Conservation (phyloP, 2,329 filamentous ascomycete genomes). For the Aspergillus felis region DNA sequence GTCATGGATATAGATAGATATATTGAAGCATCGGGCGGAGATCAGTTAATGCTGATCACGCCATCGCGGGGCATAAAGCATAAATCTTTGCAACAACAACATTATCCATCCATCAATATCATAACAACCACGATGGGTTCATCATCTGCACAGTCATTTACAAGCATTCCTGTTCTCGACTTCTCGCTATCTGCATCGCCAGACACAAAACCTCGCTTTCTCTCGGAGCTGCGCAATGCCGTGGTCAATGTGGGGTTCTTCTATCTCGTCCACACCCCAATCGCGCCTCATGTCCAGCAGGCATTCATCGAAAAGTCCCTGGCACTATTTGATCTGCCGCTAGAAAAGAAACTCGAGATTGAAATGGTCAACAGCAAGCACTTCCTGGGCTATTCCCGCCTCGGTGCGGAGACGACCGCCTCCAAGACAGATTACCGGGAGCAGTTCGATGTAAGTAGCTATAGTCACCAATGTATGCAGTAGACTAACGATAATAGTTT, state of each 20-base stretch:
- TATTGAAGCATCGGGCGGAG: not conserved
- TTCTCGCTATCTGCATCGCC: slow-evolving; percentile 19
- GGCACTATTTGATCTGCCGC: slow-evolving; percentile 42
- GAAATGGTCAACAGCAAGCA: slow-evolving; percentile 42
- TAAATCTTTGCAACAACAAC: not conserved
- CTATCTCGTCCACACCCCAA: slow-evolving; percentile 28
- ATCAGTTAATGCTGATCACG: not conserved
- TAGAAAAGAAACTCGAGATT: slow-evolving; percentile 47
- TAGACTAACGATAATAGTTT: slow-evolving; percentile 37
- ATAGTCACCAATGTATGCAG: slow-evolving; percentile 7
- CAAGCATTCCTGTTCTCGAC: slow-evolving; percentile 30
- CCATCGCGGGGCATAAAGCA: not conserved
- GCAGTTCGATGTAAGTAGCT: slow-evolving; percentile 31
- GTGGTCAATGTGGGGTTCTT: slow-evolving; percentile 36
- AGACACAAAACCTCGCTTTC: slow-evolving; percentile 22
- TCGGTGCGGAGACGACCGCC: slow-evolving; percentile 33
- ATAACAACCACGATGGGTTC: not conserved
- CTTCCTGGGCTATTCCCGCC: slow-evolving; percentile 34
- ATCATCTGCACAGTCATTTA: slow-evolving; percentile 26
- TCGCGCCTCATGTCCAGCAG: slow-evolving; percentile 19
- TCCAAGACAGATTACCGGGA: slow-evolving; percentile 32
- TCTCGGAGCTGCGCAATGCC: slow-evolving; percentile 27
- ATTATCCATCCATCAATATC: not conserved
- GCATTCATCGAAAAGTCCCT: slow-evolving; percentile 37
- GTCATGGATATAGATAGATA: no score